phyloP scores from a whole-genome alignment of 306 rosid species.

The Dalbergia cultrata region DNA sequence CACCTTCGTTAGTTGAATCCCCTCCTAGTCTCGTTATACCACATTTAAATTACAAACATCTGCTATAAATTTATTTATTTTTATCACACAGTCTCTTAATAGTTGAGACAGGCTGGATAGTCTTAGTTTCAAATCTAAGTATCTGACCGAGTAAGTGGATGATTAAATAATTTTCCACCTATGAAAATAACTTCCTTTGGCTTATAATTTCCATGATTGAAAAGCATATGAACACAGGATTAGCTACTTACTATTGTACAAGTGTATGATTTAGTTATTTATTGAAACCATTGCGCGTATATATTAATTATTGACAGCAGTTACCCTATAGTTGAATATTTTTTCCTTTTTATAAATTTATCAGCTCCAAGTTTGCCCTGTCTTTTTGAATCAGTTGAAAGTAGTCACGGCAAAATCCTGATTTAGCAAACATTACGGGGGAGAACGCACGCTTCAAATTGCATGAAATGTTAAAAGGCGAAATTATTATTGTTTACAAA shows the following conservation, averaged over 20 bases:
- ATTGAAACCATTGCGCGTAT: neutral
- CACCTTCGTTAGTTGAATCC: neutral
- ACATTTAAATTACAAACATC: neutral
- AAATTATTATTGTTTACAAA: conserved; percentile 46
- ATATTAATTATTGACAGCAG: neutral
- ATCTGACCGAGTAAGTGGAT: neutral
- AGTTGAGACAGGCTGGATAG: neutral
- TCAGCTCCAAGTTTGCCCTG: conserved; percentile 14
- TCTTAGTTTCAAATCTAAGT: neutral
- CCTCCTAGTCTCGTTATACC: neutral
- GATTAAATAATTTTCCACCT: neutral
- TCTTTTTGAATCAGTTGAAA: neutral
- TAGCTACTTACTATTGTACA: neutral
- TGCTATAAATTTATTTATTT: neutral
- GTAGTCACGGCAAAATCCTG: conserved; percentile 1
- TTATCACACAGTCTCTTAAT: neutral
- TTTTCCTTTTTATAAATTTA: neutral
- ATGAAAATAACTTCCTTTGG: neutral
- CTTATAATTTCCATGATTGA: neutral
- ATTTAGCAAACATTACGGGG: neutral
- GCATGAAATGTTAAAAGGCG: neutral
- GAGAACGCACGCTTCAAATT: neutral
- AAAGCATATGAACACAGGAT: neutral
- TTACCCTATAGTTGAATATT: neutral
- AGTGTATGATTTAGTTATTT: neutral